Evolutionary conservation across 208 protist species (phyloP).

Genomic region (Strigomonas culicis): DNA sequence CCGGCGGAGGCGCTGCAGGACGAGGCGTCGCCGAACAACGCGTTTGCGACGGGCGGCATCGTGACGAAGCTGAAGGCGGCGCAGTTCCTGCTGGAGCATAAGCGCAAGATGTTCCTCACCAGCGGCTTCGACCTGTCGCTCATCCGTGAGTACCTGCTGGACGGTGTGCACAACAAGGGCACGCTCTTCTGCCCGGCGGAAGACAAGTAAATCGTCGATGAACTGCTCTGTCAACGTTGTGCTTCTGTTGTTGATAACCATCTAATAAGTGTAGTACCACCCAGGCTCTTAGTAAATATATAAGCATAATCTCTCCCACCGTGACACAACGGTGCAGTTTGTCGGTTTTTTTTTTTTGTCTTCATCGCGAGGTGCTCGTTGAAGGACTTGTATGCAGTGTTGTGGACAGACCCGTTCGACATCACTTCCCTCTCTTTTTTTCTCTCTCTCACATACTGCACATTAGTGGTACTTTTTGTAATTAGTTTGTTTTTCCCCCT

Average conservation of each 20-base stretch:
- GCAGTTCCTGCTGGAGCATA: constrained; percentile 23
- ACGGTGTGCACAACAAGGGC: constrained; percentile 14
- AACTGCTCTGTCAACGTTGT: no score
- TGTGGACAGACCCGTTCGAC: no score
- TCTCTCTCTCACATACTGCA: background rate
- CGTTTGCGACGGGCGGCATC: constrained; percentile 30
- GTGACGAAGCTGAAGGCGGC: constrained; percentile 41
- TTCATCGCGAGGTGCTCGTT: no score
- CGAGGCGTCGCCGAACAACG: constrained; percentile 25
- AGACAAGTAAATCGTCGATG: background rate
- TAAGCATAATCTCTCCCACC: no score
- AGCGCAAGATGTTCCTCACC: constrained; percentile 25
- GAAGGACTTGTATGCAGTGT: no score
- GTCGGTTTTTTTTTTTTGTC: no score
- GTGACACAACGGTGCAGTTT: no score
- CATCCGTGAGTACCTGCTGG: constrained; percentile 19
- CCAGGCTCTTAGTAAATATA: no score
- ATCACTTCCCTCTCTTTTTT: background rate
- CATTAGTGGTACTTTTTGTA: background rate
- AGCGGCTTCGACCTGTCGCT: constrained; percentile 24
- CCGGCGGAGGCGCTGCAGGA: constrained; percentile 15
- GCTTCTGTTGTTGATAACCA: no score
- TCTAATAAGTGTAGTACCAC: no score
- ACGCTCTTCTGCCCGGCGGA: constrained; percentile 20
- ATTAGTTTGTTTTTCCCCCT: background rate